A percentile compares a stretch with the other conserved stretches of the same genome.
These are phyloP conservation scores for Chenopodium album DNA, from an alignment of 148 eudicot species.

Conservation along the genomic window DNA sequence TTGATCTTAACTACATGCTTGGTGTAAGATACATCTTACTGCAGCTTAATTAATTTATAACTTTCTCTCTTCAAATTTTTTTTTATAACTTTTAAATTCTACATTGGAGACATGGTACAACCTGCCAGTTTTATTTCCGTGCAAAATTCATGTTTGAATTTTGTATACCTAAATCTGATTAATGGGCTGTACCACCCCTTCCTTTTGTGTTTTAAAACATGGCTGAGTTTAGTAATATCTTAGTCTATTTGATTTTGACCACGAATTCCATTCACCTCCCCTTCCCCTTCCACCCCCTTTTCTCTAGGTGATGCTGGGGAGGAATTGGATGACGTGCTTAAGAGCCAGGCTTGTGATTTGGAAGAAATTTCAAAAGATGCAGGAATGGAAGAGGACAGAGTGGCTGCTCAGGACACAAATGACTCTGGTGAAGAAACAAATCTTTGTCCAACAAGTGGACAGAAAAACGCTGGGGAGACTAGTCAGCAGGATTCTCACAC, in stretches of 20 bases:
- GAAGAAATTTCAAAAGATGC: slow-evolving; percentile 31
- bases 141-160: slow-evolving; percentile 1
- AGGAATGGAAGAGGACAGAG: slow-evolving; percentile 34
- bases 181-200: background rate
- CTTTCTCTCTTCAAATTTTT: too few species aligned
- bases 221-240: too few species aligned
- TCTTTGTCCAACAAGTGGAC: slow-evolving; percentile 25
- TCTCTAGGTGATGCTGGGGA: slow-evolving; percentile 39
- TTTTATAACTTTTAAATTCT: background rate
- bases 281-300: background rate
- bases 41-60: background rate
- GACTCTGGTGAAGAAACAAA: slow-evolving; percentile 37
- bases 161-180: background rate
- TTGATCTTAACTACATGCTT: background rate
- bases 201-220: background rate
- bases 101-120: slow-evolving; percentile 6
- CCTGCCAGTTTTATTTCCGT: background rate
- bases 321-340: slow-evolving; percentile 33
- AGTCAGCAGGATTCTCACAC: slow-evolving; percentile 20
- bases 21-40: slow-evolving; percentile 12
- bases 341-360: slow-evolving; percentile 30
- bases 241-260: too few species aligned
- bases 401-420: slow-evolving; percentile 38
- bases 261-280: background rate
- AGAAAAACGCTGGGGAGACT: slow-evolving; percentile 22